phyloP scores from a whole-genome alignment of 768 basidiomycete species.

The Strobilomyces confusus region DNA sequence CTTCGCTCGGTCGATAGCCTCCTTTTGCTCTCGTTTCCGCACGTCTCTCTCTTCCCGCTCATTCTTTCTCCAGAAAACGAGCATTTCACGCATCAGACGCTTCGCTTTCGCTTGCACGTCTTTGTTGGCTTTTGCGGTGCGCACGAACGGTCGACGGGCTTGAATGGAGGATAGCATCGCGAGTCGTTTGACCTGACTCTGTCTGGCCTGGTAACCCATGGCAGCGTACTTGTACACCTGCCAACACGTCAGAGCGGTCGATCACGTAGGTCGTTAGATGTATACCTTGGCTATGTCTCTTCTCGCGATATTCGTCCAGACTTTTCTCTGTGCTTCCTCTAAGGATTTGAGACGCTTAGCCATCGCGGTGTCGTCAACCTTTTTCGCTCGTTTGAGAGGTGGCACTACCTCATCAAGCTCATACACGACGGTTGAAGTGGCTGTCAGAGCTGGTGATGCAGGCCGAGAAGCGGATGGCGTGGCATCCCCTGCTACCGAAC shows the following conservation, averaged over 20 bases:
- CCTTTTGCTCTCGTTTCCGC: slow-evolving; percentile 91
- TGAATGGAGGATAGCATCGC: slow-evolving; percentile 72
- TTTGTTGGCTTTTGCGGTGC: slow-evolving; percentile 74
- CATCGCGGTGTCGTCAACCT: slow-evolving; percentile 68
- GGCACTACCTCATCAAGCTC: slow-evolving; percentile 69
- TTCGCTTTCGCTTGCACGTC: slow-evolving; percentile 83
- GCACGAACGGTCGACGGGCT: slow-evolving; percentile 69
- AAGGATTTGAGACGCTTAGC: slow-evolving; percentile 70
- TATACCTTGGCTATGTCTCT: slow-evolving; percentile 78
- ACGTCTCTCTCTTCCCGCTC: slow-evolving; percentile 94
- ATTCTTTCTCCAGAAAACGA: slow-evolving; percentile 96
- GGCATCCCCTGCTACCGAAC: slow-evolving; percentile 59
- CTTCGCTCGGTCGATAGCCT: slow-evolving; percentile 82
- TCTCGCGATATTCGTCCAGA: slow-evolving; percentile 86
- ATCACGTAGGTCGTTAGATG: not conserved
- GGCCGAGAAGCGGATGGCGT: slow-evolving; percentile 71
- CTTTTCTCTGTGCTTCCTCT: slow-evolving; percentile 82
- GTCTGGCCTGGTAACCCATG: slow-evolving; percentile 60
- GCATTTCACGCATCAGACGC: slow-evolving; percentile 91
- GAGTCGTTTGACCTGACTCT: slow-evolving; percentile 70
- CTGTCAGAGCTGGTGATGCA: slow-evolving; percentile 55
- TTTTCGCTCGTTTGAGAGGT: slow-evolving; percentile 71
- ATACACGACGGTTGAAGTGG: slow-evolving; percentile 58
- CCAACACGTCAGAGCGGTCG: slow-evolving; percentile 5
- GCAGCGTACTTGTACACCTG: slow-evolving; percentile 81